Conservation (phyloP, 176 grass and related monocot genomes). For the Avena sativa region DNA sequence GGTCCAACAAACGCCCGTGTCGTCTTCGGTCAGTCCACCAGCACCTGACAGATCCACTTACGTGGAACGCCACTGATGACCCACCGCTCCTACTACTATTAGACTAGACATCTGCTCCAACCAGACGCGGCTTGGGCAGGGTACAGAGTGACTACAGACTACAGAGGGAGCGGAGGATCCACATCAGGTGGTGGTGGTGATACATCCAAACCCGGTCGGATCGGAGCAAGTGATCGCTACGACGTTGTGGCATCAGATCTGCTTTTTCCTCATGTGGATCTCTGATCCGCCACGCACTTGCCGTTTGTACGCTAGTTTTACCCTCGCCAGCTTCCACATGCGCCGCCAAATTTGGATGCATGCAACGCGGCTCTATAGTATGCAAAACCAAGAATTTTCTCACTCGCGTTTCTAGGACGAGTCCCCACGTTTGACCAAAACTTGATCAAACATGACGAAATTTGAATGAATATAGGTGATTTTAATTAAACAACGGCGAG, state of each 20-base stretch:
- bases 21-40: not conserved
- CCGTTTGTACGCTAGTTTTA: no score
- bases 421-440: no score
- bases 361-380: no score
- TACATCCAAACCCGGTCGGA: not conserved
- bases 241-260: not conserved
- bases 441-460: no score
- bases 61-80: not conserved
- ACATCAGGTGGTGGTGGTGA: no score
- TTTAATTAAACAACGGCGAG: no score
- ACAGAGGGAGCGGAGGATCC: not conserved
- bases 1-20: constrained; percentile 44
- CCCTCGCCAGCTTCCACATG: not conserved
- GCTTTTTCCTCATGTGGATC: not conserved
- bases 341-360: constrained; percentile 25
- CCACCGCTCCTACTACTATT: not conserved
- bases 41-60: constrained; percentile 4
- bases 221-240: not conserved
- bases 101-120: not conserved
- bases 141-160: no score
- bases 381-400: no score
- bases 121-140: no score
- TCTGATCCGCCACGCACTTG: not conserved
- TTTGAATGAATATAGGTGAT: no score
- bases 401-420: no score